Evolutionary conservation across 257 asterid species (phyloP), one percentile per base, ranked within the genome.

Genomic region (Solanum ahanhuiri): DNA sequence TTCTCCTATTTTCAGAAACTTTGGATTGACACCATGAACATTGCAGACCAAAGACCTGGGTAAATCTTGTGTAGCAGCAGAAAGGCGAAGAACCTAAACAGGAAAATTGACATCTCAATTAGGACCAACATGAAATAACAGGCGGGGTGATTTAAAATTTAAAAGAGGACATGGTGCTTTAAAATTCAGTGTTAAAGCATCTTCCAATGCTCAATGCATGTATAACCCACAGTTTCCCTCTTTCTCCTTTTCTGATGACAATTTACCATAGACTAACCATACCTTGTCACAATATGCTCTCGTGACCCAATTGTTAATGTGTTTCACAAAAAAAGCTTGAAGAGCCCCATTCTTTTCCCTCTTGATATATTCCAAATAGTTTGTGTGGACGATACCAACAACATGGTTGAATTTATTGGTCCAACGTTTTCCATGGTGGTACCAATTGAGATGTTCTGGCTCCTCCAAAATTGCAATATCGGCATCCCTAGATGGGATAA

Each of bases 401-500:
- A 97, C 99, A 82, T 97, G 98, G 93, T 94, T 95, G 91, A 97
- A 97, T 91, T 95, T 97, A 93, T 97, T 96, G 51, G 98, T 95
- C 99, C 99, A 97, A 31, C 99, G 98, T 91, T 93, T 97, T 35
- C 99, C 99, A 86, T 97, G 99, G 90, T 97, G 99, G 90, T 97
- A 97, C 99, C 99, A 97, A 87, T 97, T 97, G 90, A 97, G 92
- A 87, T 97, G 99, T 88, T 97, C 99, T 14, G 99, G 99, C 89
- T 97, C 99, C 94, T 97, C 99, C 31, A 97, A 88, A 87, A 97
- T 94, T 81, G 99, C 99, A 90, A 97, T 95, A 91, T 97, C 99
- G 57, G 99, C 99, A 85, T 97, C 97, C 93, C 93, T 94, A 11
- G 98, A 94, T 12, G 98, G 90, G 86, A 97, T 95, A 89, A 94